Percentiles rank a stretch among this genome's conserved stretches.
Conservation (phyloP, 176 grass and related monocot species). For the Lolium rigidum region DNA sequence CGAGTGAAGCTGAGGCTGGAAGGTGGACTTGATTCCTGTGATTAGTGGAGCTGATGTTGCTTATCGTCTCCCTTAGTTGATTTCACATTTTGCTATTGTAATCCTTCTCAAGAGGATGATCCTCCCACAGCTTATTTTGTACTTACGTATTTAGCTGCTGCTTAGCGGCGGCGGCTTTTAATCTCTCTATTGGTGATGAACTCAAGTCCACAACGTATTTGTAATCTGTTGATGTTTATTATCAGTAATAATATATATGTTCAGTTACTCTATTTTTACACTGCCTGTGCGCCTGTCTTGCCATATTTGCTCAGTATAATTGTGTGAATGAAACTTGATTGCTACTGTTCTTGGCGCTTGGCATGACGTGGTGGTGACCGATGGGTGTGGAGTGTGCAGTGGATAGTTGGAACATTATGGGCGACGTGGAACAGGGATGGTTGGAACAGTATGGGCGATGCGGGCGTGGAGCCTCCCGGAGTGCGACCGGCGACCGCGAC, state of each 20-base stretch:
- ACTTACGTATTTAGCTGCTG: background rate
- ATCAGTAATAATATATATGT: background rate
- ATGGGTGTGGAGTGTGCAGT: background rate
- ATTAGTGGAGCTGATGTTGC: constrained; percentile 29
- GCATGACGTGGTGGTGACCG: background rate
- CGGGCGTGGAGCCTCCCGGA: background rate
- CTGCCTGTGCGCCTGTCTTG: background rate
- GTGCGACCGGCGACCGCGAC: background rate
- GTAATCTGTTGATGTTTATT: constrained; percentile 38
- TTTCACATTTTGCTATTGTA: constrained; percentile 60
- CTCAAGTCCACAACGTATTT: constrained; percentile 27
- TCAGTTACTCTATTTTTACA: background rate
- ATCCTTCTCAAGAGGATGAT: constrained; percentile 3
- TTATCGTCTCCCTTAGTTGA: constrained; percentile 33
- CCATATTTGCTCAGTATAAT: too few relatives aligned
- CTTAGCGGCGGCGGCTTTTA: background rate
- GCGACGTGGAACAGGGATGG: background rate
- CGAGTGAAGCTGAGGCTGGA: background rate
- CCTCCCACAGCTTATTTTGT: constrained; percentile 56
- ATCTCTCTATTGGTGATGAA: constrained; percentile 13
- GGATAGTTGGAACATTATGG: background rate
- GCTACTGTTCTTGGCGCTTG: background rate
- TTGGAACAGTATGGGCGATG: constrained; percentile 20
- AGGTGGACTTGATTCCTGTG: constrained; percentile 33
- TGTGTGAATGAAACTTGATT: too few relatives aligned